phyloP scores from a whole-genome alignment of 176 grass and related monocot species.

The Carex parvula region DNA sequence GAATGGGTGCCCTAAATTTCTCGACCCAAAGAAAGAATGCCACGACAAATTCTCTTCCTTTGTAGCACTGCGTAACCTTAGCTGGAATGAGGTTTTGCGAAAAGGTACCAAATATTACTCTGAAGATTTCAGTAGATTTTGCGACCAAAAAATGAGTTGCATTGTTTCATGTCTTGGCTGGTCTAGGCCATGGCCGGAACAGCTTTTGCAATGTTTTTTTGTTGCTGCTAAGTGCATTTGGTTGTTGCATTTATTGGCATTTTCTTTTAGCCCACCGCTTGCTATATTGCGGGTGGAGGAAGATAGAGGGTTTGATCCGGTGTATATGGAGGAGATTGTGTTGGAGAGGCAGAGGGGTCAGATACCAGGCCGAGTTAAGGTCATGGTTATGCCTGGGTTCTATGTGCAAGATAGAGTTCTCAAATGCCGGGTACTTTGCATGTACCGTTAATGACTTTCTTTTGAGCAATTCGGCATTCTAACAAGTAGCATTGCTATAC shows the following conservation, averaged over 20 bases:
- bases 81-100: conserved; percentile 90
- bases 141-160: conserved; percentile 94
- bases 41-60: conserved; percentile 69
- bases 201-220: conserved; percentile 89
- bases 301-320: conserved; percentile 41
- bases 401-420: conserved; percentile 72
- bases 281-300: conserved; percentile 59
- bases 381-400: conserved; percentile 88
- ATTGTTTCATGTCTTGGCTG: conserved; percentile 72
- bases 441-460: conserved; percentile 26
- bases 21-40: conserved; percentile 63
- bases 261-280: conserved; percentile 77
- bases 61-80: conserved; percentile 65
- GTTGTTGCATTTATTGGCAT: conserved; percentile 87
- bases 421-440: conserved; percentile 80
- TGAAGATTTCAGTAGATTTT: conserved; percentile 81
- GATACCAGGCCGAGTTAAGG: conserved; percentile 44
- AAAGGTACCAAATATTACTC: conserved; percentile 82
- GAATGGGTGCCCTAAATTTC: conserved; percentile 55
- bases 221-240: conserved; percentile 92
- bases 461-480: not conserved
- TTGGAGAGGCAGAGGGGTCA: conserved; percentile 38
- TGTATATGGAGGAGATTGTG: conserved; percentile 91
- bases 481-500: conserved; percentile 7
- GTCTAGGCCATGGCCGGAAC: conserved; percentile 78